phyloP scores from a whole-genome alignment of 768 basidiomycete genomes.

The Tricholoma terreum region DNA sequence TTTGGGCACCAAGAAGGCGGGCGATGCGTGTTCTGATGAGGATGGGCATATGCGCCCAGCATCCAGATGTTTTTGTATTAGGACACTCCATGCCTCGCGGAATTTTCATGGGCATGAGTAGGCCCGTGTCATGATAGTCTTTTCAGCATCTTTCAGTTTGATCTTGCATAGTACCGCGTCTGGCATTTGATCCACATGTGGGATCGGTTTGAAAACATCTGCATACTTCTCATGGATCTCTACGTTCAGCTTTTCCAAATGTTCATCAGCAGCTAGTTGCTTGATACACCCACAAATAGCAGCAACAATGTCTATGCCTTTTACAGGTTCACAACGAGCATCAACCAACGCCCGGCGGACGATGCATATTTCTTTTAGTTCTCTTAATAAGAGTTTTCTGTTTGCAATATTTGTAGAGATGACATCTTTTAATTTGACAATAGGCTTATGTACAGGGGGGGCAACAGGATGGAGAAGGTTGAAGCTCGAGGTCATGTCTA shows the following conservation, averaged over 20 bases:
- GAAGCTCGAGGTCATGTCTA: background rate
- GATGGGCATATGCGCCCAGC: background rate
- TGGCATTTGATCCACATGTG: background rate
- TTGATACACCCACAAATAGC: background rate
- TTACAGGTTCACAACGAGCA: background rate
- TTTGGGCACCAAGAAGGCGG: background rate
- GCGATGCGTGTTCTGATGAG: background rate
- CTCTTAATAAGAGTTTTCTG: background rate
- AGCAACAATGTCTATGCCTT: background rate
- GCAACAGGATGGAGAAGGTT: background rate
- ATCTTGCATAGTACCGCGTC: background rate
- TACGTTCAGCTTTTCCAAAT: background rate
- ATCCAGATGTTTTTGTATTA: background rate
- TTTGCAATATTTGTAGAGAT: background rate
- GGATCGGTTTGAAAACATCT: background rate
- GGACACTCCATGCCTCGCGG: background rate
- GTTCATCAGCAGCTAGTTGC: background rate
- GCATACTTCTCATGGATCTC: background rate
- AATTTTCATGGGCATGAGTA: background rate
- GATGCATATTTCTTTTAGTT: background rate
- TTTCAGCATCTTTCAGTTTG: background rate
- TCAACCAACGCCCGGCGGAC: background rate
- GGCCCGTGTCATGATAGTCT: background rate
- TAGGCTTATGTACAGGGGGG: background rate
- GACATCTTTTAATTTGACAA: background rate